Percentiles rank a stretch among this genome's conserved stretches.
Evolutionary conservation across 345 rosid species (phyloP).

Genomic region (Carallia brachiata): DNA sequence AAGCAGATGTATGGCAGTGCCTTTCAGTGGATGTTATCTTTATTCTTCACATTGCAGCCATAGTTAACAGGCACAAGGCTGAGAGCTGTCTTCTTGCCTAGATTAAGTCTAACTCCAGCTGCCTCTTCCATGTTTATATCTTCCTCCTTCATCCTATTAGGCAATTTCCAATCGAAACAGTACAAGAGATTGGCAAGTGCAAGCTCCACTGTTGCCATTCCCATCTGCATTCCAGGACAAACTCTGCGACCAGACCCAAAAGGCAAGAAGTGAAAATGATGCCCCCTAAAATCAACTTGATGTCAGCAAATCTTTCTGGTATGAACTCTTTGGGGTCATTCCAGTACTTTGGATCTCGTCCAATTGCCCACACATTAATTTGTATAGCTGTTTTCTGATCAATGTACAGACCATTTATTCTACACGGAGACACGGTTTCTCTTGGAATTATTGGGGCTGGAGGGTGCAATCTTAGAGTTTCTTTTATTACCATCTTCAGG

Average conservation of each 20-base stretch:
- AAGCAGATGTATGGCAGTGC: conserved; percentile 7
- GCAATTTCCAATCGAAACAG: conserved; percentile 14
- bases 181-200: conserved; percentile 12
- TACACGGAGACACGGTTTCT: conserved; percentile 39
- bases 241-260: conserved; percentile 22
- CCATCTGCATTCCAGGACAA: conserved; percentile 18
- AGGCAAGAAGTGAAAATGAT: conserved; percentile 13
- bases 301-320: conserved; percentile 11
- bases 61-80: conserved; percentile 22
- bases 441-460: conserved; percentile 44
- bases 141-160: neutral
- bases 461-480: conserved; percentile 52
- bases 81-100: conserved; percentile 30
- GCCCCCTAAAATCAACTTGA: conserved; percentile 14
- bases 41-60: neutral
- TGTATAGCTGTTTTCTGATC: conserved; percentile 32
- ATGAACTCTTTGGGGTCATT: conserved; percentile 5
- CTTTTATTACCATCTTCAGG: conserved; percentile 46
- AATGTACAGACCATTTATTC: conserved; percentile 35
- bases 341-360: conserved; percentile 18
- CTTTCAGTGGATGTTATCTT: neutral
- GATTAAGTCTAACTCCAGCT: conserved; percentile 24
- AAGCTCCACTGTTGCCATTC: conserved; percentile 1
- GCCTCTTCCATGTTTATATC: conserved; percentile 32
- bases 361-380: conserved; percentile 48